phyloP scores from a whole-genome alignment of 2,329 filamentous ascomycete genomes.

The Colletotrichum chrysophilum region DNA sequence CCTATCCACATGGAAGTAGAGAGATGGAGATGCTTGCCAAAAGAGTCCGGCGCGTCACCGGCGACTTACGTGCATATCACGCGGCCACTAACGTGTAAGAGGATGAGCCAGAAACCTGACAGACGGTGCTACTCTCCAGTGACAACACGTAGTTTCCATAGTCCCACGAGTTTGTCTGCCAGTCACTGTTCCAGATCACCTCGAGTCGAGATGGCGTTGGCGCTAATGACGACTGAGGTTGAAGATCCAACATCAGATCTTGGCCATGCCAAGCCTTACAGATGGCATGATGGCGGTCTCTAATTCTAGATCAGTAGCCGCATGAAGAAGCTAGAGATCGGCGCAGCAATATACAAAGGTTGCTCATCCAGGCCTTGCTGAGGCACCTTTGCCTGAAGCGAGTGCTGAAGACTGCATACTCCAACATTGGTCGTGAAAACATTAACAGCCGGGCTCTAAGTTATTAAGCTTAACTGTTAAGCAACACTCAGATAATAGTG shows the following conservation, averaged over 20 bases:
- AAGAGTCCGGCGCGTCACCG: slow-evolving; percentile 12
- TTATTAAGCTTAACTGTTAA: background rate
- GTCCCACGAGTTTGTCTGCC: background rate
- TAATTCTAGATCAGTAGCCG: background rate
- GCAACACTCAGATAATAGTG: background rate
- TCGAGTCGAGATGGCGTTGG: background rate
- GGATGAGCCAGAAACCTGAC: slow-evolving; percentile 7
- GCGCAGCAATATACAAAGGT: background rate
- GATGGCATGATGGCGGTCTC: background rate
- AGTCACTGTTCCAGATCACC: background rate
- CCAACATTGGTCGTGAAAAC: background rate
- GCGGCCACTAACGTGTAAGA: background rate
- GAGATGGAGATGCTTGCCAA: background rate
- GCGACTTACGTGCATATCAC: slow-evolving; percentile 10
- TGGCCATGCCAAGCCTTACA: background rate
- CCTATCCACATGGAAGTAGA: background rate
- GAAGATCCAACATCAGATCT: background rate
- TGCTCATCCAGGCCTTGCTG: background rate
- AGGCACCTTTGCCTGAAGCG: background rate
- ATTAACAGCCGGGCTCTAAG: background rate
- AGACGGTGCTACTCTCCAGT: background rate
- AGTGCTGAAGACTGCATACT: background rate
- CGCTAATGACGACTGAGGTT: background rate
- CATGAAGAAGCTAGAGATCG: background rate
- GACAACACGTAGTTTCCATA: background rate